A percentile compares a stretch with the other conserved stretches of the same genome.
These are phyloP conservation scores for Pythium brachiatum DNA, from an alignment of 352 stramenopile species.

Conservation along the genomic window DNA sequence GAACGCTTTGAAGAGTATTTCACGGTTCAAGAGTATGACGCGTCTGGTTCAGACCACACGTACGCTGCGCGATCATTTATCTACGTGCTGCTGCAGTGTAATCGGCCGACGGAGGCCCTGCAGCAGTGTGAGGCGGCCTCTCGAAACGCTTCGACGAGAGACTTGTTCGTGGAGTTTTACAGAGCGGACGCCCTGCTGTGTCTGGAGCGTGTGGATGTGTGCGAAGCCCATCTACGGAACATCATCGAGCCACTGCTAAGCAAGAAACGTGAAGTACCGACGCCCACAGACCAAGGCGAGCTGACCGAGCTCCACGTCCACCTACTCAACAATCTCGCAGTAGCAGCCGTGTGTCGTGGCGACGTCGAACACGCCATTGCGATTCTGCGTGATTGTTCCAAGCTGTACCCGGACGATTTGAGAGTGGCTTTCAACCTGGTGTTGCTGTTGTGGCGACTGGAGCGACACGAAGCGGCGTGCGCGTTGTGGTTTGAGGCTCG, in stretches of 20 bases:
- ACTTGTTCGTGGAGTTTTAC: slow-evolving; percentile 42
- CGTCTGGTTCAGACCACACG: not conserved
- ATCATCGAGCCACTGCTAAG: slow-evolving; percentile 34
- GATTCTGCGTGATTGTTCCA: slow-evolving; percentile 42
- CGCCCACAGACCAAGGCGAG: slow-evolving; percentile 10
- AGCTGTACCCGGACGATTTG: slow-evolving; percentile 40
- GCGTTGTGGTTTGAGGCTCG: slow-evolving; percentile 69
- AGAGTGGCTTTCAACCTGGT: slow-evolving; percentile 69
- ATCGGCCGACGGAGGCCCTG: slow-evolving; percentile 48
- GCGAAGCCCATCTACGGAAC: slow-evolving; percentile 36
- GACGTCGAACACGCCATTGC: slow-evolving; percentile 37
- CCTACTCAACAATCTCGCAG: slow-evolving; percentile 75
- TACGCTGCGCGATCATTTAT: slow-evolving; percentile 31
- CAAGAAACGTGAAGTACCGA: not conserved
- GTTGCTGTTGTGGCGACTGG: slow-evolving; percentile 67
- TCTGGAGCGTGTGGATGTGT: slow-evolving; percentile 68
- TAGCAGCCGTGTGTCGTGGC: slow-evolving; percentile 40
- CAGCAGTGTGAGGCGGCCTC: slow-evolving; percentile 31
- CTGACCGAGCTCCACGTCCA: slow-evolving; percentile 45
- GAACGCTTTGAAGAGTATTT: slow-evolving; percentile 22
- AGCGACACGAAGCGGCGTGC: slow-evolving; percentile 44
- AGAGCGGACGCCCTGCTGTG: slow-evolving; percentile 75
- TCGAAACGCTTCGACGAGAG: not conserved
- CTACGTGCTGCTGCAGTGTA: slow-evolving; percentile 64
- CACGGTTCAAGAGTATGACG: not conserved